Conservation (phyloP, 495 filamentous ascomycete genomes). For the Penicillium coffeae region DNA sequence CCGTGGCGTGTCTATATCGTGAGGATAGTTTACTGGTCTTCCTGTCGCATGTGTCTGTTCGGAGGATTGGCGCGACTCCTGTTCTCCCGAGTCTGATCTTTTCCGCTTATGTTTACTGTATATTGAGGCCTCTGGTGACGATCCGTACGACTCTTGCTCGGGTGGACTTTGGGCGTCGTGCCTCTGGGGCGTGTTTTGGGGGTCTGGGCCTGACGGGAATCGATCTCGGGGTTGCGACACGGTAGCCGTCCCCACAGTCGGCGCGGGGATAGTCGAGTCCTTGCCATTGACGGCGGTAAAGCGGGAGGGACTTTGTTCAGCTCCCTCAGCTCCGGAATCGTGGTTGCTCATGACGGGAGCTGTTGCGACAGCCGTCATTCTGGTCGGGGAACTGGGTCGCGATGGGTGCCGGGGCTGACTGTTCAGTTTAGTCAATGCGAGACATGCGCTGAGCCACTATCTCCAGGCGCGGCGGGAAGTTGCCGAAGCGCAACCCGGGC, state of each 20-base stretch:
- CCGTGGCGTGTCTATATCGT: constrained; percentile 6
- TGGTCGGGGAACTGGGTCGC: neutral
- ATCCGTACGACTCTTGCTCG: constrained; percentile 17
- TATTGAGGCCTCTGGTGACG: constrained; percentile 23
- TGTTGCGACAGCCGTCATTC: constrained; percentile 45
- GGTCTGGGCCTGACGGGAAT: neutral
- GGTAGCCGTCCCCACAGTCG: constrained; percentile 2
- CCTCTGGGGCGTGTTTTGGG: neutral
- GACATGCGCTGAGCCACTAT: neutral
- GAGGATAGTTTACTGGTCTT: constrained; percentile 1
- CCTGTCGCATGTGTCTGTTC: constrained; percentile 1
- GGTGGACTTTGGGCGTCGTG: neutral
- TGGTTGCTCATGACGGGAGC: constrained; percentile 36
- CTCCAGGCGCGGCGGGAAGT: constrained; percentile 9
- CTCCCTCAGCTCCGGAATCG: constrained; percentile 36
- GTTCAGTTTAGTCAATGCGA: constrained; percentile 1
- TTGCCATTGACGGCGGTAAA: constrained; percentile 55
- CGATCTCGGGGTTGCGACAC: constrained; percentile 6
- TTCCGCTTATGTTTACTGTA: constrained; percentile 36
- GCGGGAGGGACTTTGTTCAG: constrained; percentile 46
- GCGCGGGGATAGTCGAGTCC: constrained; percentile 16
- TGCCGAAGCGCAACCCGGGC: constrained; percentile 5
- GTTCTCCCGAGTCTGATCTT: constrained; percentile 37
- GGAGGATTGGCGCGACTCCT: constrained; percentile 9
- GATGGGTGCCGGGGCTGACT: neutral